A percentile compares a stretch with the other conserved stretches of the same genome.
phyloP scores from a whole-genome alignment of 805 yeast genomes.

The Kodamaea nitidulidarum region DNA sequence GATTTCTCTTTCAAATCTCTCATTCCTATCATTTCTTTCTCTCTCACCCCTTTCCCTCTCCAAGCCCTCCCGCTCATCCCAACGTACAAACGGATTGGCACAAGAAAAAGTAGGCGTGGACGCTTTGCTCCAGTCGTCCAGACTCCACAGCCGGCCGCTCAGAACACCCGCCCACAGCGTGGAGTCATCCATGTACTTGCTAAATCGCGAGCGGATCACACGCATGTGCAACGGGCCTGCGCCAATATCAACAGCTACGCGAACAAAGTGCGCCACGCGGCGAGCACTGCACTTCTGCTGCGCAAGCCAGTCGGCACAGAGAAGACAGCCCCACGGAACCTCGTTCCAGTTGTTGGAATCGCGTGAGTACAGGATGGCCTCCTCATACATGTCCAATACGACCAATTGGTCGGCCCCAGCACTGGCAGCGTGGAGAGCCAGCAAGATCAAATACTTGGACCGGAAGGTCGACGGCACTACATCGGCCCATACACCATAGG shows the following conservation, averaged over 20 bases:
- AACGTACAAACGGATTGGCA: too few relatives aligned
- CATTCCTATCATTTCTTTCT: too few relatives aligned
- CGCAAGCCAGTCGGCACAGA: slow-evolving; percentile 41
- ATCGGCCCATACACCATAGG: slow-evolving; percentile 32
- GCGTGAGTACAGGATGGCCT: slow-evolving; percentile 39
- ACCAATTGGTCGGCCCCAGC: slow-evolving; percentile 27
- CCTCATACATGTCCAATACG: slow-evolving; percentile 42
- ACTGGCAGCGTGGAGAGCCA: slow-evolving; percentile 22
- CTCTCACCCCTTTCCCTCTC: not conserved
- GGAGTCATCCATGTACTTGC: slow-evolving; percentile 20
- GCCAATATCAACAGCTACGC: slow-evolving; percentile 28
- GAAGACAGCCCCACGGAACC: slow-evolving; percentile 36
- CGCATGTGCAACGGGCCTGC: slow-evolving; percentile 18
- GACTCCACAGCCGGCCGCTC: too few relatives aligned
- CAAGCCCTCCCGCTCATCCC: not conserved
- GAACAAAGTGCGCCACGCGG: slow-evolving; percentile 34
- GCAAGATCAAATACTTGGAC: slow-evolving; percentile 31
- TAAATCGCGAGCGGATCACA: slow-evolving; percentile 24
- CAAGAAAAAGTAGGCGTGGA: slow-evolving; percentile 1
- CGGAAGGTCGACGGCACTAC: slow-evolving; percentile 36
- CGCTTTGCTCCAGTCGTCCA: not conserved
- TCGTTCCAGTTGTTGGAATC: slow-evolving; percentile 31
- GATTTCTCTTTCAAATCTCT: too few relatives aligned
- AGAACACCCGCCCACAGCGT: slow-evolving; percentile 32
- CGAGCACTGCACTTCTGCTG: slow-evolving; percentile 19